A percentile compares a stretch with the other conserved stretches of the same genome.
These are phyloP conservation scores for Allium cepa DNA, from an alignment of 106 monocot genomes.

Conservation along the genomic window DNA sequence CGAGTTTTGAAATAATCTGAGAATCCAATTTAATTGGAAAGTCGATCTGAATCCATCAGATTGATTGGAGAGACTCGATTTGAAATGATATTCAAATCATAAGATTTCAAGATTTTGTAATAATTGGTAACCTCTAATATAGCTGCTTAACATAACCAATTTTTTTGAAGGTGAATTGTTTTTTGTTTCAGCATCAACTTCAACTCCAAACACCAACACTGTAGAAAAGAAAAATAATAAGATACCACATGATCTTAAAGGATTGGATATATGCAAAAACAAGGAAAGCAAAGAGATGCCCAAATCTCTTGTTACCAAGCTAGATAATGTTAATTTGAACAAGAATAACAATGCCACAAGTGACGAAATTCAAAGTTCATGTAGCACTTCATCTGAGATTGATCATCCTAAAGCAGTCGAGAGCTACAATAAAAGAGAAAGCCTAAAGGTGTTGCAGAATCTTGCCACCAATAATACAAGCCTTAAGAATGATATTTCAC, in stretches of 20 bases:
- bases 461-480: conserved; percentile 8
- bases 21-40: too few species aligned
- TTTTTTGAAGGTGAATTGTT: too few species aligned
- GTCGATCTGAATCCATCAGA: too few species aligned
- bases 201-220: too few species aligned
- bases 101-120: too few species aligned
- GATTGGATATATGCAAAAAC: conserved; percentile 10
- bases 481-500: conserved; percentile 19
- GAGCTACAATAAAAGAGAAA: conserved; percentile 11
- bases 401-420: conserved; percentile 5
- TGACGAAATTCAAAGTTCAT: not conserved
- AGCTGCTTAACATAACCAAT: too few species aligned
- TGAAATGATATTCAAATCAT: too few species aligned
- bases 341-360: too few species aligned
- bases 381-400: not conserved
- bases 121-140: too few species aligned
- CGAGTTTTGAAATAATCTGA: too few species aligned
- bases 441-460: conserved; percentile 9
- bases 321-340: not conserved
- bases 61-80: too few species aligned
- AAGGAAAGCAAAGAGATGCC: conserved; percentile 5
- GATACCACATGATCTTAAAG: not conserved
- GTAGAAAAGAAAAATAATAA: too few species aligned
- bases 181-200: conserved; percentile 11
- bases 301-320: conserved; percentile 11